Evolutionary conservation across 2,329 filamentous ascomycete species (phyloP).

Genomic region (Aspergillus novofumigatus): DNA sequence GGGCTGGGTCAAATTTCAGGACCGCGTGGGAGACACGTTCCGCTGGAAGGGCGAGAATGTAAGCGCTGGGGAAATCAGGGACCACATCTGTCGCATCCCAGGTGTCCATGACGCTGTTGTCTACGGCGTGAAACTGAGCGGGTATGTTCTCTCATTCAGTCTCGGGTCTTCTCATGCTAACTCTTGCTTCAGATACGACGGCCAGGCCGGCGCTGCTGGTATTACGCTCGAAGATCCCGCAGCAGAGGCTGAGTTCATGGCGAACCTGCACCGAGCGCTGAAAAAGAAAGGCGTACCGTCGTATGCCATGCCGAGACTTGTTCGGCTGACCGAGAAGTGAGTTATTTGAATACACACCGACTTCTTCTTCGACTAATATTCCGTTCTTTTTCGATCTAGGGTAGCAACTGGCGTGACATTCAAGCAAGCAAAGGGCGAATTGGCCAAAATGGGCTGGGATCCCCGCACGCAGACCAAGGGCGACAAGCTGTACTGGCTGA

Average conservation of each 20-base stretch:
- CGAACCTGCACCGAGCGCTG: slow-evolving; percentile 34
- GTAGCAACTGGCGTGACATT: slow-evolving; percentile 48
- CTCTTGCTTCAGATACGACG: slow-evolving; percentile 40
- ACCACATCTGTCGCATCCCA: slow-evolving; percentile 40
- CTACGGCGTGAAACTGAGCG: slow-evolving; percentile 40
- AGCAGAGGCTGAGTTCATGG: slow-evolving; percentile 35
- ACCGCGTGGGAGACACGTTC: slow-evolving; percentile 40
- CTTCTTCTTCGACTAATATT: slow-evolving; percentile 1
- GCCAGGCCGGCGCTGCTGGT: slow-evolving; percentile 46
- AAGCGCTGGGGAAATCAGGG: slow-evolving; percentile 43
- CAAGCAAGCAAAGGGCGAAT: slow-evolving; percentile 46
- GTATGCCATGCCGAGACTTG: slow-evolving; percentile 46
- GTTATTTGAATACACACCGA: slow-evolving; percentile 7
- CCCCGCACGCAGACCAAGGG: slow-evolving; percentile 27
- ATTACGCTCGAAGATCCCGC: slow-evolving; percentile 39
- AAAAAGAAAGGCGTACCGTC: slow-evolving; percentile 44
- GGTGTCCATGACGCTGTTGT: slow-evolving; percentile 43
- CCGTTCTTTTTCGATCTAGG: slow-evolving; percentile 17
- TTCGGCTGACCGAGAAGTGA: slow-evolving; percentile 45
- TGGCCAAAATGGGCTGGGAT: slow-evolving; percentile 42
- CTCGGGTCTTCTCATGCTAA: background rate
- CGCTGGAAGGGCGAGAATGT: slow-evolving; percentile 46
- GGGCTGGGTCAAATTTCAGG: slow-evolving; percentile 46
- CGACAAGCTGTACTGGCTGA: slow-evolving; percentile 44
- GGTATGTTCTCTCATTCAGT: slow-evolving; percentile 22